phyloP scores from a whole-genome alignment of 75 land plant species.

The Pseudotsuga menziesii region DNA sequence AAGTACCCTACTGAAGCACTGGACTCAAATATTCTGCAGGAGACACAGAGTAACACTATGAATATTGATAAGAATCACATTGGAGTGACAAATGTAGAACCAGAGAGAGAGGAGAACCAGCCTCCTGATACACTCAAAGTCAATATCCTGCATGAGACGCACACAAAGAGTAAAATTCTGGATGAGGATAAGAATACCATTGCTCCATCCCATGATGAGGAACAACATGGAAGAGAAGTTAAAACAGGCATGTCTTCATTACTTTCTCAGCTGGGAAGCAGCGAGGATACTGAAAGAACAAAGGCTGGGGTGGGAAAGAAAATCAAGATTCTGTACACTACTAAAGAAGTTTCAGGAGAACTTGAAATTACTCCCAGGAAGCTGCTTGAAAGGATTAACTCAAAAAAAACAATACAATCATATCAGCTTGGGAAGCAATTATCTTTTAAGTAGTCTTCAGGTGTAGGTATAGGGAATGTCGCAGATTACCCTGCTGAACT shows the following conservation, averaged over 20 bases:
- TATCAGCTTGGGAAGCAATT: conserved; percentile 25
- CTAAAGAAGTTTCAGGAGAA: conserved; percentile 44
- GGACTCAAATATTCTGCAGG: neutral
- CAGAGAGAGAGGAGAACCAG: too few relatives aligned
- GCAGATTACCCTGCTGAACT: conserved; percentile 55
- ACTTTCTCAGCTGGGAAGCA: neutral
- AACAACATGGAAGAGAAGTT: neutral
- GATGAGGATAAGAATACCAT: too few relatives aligned
- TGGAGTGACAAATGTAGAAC: too few relatives aligned
- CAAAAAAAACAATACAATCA: conserved; percentile 26
- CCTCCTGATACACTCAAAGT: too few relatives aligned
- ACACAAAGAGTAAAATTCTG: neutral
- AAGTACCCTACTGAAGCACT: neutral
- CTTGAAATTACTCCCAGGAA: conserved; percentile 11
- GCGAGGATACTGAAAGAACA: neutral
- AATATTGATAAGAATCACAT: too few relatives aligned
- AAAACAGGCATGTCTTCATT: too few relatives aligned
- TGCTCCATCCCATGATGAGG: neutral
- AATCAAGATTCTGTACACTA: conserved; percentile 9
- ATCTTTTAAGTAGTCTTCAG: conserved; percentile 66
- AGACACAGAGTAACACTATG: too few relatives aligned
- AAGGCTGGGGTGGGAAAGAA: neutral
- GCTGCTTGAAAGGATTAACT: conserved; percentile 29
- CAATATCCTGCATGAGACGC: neutral
- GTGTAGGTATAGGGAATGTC: conserved; percentile 56